Evolutionary conservation across 2,329 filamentous ascomycete genomes (phyloP).

Genomic region (Fonsecaea monophora): DNA sequence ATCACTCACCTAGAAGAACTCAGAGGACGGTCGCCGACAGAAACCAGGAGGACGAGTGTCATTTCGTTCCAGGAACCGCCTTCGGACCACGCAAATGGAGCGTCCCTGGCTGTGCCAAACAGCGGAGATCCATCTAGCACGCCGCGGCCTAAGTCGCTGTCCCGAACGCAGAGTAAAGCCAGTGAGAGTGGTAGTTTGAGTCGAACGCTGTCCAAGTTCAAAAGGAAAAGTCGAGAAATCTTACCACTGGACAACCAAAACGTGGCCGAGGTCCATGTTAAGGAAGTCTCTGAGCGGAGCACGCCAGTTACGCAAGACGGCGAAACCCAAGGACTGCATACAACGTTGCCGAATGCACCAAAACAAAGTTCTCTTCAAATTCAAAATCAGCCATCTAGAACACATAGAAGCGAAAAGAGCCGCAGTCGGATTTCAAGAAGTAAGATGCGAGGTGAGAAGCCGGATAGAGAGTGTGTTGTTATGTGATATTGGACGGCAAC

Average conservation of each 20-base stretch:
- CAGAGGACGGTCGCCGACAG: conserved; percentile 34
- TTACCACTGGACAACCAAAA: conserved; percentile 15
- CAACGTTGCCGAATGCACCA: background rate
- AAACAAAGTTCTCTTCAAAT: conserved; percentile 13
- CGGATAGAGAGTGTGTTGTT: conserved; percentile 53
- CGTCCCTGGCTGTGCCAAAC: conserved; percentile 24
- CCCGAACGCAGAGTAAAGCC: conserved; percentile 24
- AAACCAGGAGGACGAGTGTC: conserved; percentile 42
- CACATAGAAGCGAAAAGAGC: conserved; percentile 47
- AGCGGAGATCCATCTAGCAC: conserved; percentile 19
- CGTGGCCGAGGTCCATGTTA: conserved; percentile 24
- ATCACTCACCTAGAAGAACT: conserved; percentile 44
- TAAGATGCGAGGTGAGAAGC: conserved; percentile 41
- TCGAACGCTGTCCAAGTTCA: conserved; percentile 30
- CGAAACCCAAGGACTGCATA: background rate
- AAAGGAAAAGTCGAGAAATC: conserved; percentile 33
- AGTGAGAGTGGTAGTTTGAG: conserved; percentile 40
- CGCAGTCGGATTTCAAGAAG: conserved; percentile 38
- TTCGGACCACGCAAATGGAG: conserved; percentile 21
- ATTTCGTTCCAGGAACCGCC: conserved; percentile 42
- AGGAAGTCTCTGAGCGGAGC: conserved; percentile 17
- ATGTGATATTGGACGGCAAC: conserved; percentile 44
- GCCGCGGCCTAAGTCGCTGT: conserved; percentile 15
- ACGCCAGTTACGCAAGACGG: background rate
- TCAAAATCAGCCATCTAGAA: conserved; percentile 38